Evolutionary conservation across 2,329 filamentous ascomycete species (phyloP).

Genomic region (Botrytis cinerea): DNA sequence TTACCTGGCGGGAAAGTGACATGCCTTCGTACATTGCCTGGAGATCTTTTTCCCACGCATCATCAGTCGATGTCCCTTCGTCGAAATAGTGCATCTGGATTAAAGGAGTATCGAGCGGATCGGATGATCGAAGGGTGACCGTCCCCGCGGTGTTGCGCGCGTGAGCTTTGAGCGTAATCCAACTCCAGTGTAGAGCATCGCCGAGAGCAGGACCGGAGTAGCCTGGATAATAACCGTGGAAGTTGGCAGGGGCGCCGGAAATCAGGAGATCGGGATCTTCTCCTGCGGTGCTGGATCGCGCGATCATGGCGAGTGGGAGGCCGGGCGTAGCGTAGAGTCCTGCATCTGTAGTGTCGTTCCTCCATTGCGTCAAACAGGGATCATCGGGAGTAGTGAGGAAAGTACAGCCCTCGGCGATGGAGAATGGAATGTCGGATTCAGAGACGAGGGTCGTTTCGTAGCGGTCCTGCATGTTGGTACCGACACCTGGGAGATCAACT

Average conservation of each 20-base stretch:
- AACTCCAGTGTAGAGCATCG: constrained; percentile 35
- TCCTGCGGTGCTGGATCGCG: constrained; percentile 25
- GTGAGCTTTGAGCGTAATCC: constrained; percentile 53
- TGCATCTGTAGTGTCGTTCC: constrained; percentile 19
- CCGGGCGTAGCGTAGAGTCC: constrained; percentile 51
- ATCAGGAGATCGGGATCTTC: constrained; percentile 29
- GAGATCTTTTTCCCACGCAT: constrained; percentile 27
- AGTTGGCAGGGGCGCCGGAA: constrained; percentile 24
- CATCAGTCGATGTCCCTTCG: background rate
- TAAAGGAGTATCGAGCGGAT: constrained; percentile 64
- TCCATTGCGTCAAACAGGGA: constrained; percentile 43
- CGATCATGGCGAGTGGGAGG: constrained; percentile 41
- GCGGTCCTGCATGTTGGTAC: constrained; percentile 58
- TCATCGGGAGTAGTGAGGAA: constrained; percentile 42
- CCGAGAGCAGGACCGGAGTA: constrained; percentile 47
- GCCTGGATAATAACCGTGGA: constrained; percentile 41
- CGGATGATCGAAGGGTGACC: constrained; percentile 59
- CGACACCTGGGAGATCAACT: constrained; percentile 62
- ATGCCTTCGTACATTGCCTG: constrained; percentile 29
- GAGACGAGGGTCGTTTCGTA: constrained; percentile 52
- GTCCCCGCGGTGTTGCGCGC: constrained; percentile 61
- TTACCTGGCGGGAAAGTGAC: constrained; percentile 36
- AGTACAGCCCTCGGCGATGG: constrained; percentile 43
- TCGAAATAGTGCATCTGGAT: constrained; percentile 64
- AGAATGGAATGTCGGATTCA: constrained; percentile 45